Evolutionary conservation across 2,329 filamentous ascomycete genomes (phyloP).

Genomic region (Stagonosporopsis vannaccii): DNA sequence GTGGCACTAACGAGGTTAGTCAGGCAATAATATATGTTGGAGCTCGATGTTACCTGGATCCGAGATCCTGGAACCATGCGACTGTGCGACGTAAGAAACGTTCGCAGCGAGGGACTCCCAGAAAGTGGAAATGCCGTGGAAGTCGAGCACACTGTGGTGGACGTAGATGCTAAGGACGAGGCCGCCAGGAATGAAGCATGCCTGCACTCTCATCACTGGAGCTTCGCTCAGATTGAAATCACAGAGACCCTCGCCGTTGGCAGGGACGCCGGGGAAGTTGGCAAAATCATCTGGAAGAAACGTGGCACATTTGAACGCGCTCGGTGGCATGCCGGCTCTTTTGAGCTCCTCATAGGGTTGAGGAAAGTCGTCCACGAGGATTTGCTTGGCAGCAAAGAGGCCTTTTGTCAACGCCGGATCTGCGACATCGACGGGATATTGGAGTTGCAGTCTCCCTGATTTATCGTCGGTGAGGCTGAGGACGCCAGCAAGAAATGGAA

Average conservation of each 20-base stretch:
- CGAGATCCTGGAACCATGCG: slow-evolving; percentile 19
- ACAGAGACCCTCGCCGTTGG: slow-evolving; percentile 39
- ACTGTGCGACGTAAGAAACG: slow-evolving; percentile 30
- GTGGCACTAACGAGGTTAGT: slow-evolving; percentile 28
- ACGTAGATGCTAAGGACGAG: slow-evolving; percentile 46
- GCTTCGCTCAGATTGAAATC: slow-evolving; percentile 33
- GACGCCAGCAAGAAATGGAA: slow-evolving; percentile 43
- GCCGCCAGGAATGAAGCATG: slow-evolving; percentile 46
- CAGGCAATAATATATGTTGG: neutral
- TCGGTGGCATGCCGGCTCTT: slow-evolving; percentile 42
- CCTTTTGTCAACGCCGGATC: slow-evolving; percentile 22
- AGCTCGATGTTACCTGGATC: slow-evolving; percentile 21
- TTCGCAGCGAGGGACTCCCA: slow-evolving; percentile 36
- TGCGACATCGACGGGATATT: slow-evolving; percentile 34
- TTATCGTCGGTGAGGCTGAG: slow-evolving; percentile 33
- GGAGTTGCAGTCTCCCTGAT: slow-evolving; percentile 36
- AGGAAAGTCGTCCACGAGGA: slow-evolving; percentile 30
- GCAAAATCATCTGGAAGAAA: slow-evolving; percentile 42
- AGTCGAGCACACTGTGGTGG: slow-evolving; percentile 45
- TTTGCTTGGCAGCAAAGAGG: slow-evolving; percentile 33
- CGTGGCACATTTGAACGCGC: slow-evolving; percentile 36
- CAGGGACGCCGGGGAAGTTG: slow-evolving; percentile 35
- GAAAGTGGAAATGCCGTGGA: slow-evolving; percentile 39
- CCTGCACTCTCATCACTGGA: slow-evolving; percentile 42
- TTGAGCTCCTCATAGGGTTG: slow-evolving; percentile 42